Base-by-base conservation (phyloP, 2,329 filamentous ascomycete species). In the Gliomastix tumulicola region DNA sequence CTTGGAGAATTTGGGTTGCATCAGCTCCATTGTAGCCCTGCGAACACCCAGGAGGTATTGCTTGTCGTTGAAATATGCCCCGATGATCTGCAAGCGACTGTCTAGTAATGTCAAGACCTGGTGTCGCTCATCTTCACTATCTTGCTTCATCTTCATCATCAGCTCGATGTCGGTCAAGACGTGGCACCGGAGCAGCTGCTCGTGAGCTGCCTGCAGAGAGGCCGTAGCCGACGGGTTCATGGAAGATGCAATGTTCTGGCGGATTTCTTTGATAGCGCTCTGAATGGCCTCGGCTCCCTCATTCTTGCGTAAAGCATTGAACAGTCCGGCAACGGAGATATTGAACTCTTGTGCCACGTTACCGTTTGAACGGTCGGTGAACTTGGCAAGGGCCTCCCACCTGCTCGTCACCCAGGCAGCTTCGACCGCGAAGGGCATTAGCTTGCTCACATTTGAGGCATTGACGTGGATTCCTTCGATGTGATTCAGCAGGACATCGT, bases 21-120 rank as follows among this genome's bases (percentile, higher is more conserved):
- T 78, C 39, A 94, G 58, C 46, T 89, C 79, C 87, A 98, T 95
- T 2, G 84, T 78, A 18, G 92, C 90, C 47, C 92, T 76, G 39
- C 89, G 79, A 28, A 97, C 72, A 2, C 88, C 85, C 20, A 99
- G 69, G 9, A 98, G 63, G 54, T 94, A 97, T 54, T 96, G 90
- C 56, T 98, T 98, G 55, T 98, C 89, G 36, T 81, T 78, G 25
- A 89, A 82, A 50, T 92, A 95, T 2, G 88, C 86, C 1, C 94
- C 92, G 3, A 98, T 68, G 2, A 94, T 74, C 46, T 89, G 85
- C n/a, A 98, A 65, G n/a, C 92, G 80, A 32, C 83, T 78, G 42
- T 84, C 73, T 6, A 96, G 42, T 6, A 62, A 41, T 3, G 44
- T 41, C 40, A 60, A 52, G 3, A 54, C 56, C 35, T 49, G 54